Conservation (phyloP, 129 eudicot genomes). For the Arctium minus region DNA sequence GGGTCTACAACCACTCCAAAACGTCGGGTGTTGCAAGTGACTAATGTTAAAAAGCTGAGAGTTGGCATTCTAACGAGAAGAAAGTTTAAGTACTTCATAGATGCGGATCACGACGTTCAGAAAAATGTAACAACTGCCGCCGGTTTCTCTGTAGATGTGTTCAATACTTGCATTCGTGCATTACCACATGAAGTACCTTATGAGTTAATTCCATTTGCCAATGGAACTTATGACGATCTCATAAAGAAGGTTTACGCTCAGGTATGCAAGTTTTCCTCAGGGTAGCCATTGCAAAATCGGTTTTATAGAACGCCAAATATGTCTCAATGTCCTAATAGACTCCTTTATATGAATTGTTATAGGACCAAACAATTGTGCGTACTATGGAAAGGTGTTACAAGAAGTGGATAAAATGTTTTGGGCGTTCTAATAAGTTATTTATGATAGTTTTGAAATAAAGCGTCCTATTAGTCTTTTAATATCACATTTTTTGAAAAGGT, state of each 20-base stretch:
- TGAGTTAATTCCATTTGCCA: constrained; percentile 33
- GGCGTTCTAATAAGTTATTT: background rate
- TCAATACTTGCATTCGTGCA: constrained; percentile 26
- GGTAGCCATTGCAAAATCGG: background rate
- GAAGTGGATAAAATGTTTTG: background rate
- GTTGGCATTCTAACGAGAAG: constrained; percentile 33
- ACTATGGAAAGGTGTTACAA: background rate
- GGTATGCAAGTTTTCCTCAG: constrained; percentile 21
- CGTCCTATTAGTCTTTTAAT: background rate
- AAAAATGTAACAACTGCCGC: background rate
- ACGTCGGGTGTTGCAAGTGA: background rate
- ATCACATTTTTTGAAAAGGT: background rate
- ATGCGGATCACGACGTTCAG: constrained; percentile 8
- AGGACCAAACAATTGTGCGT: background rate
- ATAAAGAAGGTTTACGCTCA: constrained; percentile 29
- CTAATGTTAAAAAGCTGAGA: constrained; percentile 28
- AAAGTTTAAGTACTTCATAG: constrained; percentile 28
- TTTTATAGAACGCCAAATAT: background rate
- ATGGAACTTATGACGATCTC: constrained; percentile 34
- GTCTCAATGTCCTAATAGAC: background rate
- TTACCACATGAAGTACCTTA: constrained; percentile 22
- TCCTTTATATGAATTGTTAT: background rate
- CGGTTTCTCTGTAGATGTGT: constrained; percentile 52
- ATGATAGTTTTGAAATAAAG: background rate
- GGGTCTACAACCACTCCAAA: constrained; percentile 17